A percentile compares a stretch with the other conserved stretches of the same genome.
These are phyloP conservation scores for Apiospora malaysiana DNA, from an alignment of 2,329 filamentous ascomycete species.

Conservation along the genomic window DNA sequence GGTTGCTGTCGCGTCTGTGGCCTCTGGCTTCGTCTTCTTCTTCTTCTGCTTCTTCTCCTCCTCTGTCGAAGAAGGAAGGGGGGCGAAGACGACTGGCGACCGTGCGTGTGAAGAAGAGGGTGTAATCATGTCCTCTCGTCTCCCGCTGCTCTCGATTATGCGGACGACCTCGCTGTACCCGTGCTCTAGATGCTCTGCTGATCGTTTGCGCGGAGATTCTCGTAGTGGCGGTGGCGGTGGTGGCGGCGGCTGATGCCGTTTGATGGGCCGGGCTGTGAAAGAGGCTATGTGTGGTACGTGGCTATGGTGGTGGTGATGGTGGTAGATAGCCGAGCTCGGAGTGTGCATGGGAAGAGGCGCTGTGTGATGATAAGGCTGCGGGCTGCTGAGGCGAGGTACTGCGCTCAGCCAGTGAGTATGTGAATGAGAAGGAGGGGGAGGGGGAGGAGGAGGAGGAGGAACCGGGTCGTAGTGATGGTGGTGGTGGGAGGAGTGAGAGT, in stretches of 20 bases:
- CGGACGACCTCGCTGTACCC: slow-evolving; percentile 32
- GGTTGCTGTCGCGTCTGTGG: neutral
- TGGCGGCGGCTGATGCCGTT: slow-evolving; percentile 24
- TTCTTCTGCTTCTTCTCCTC: neutral
- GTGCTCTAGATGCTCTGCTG: slow-evolving; percentile 37
- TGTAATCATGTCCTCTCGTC: neutral
- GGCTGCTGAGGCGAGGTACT: slow-evolving; percentile 46
- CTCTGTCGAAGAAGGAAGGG: neutral
- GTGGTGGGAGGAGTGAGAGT: slow-evolving; percentile 29
- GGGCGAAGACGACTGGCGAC: neutral
- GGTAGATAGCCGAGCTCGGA: neutral
- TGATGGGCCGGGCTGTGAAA: slow-evolving; percentile 5
- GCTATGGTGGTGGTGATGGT: slow-evolving; percentile 21
- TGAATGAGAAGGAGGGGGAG: slow-evolving; percentile 34
- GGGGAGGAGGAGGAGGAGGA: slow-evolving; percentile 25
- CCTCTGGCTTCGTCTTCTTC: neutral
- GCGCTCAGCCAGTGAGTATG: slow-evolving; percentile 50
- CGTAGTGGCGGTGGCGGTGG: slow-evolving; percentile 19
- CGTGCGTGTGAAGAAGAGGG: neutral
- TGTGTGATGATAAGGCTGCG: slow-evolving; percentile 19
- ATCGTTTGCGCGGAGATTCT: slow-evolving; percentile 34
- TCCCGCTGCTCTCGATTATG: slow-evolving; percentile 5
- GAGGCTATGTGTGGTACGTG: neutral
- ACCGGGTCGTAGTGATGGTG: slow-evolving; percentile 28
- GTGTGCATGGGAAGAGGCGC: neutral